phyloP scores from a whole-genome alignment of 371 early-diverging fungal genomes.

The Mortierella sp. region DNA sequence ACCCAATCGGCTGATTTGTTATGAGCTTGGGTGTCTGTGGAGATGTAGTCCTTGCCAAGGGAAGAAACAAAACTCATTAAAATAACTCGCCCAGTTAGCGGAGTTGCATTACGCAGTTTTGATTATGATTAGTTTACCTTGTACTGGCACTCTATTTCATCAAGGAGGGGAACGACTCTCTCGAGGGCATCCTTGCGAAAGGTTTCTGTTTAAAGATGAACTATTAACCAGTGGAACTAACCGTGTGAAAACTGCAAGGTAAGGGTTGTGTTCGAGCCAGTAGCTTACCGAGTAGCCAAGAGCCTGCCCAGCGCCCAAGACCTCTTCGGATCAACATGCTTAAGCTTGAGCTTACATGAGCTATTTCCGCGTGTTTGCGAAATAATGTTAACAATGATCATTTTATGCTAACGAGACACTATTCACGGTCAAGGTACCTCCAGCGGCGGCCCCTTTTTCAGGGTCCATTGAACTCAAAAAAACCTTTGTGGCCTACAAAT shows the following conservation, averaged over 20 bases:
- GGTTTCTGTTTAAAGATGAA: constrained; percentile 11
- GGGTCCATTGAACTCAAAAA: constrained; percentile 11
- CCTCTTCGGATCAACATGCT: constrained; percentile 32
- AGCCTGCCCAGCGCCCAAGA: constrained; percentile 32
- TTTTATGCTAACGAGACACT: background rate
- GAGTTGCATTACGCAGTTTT: background rate
- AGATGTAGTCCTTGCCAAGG: constrained; percentile 8
- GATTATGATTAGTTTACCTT: constrained; percentile 10
- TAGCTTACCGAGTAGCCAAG: constrained; percentile 36
- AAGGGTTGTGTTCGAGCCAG: background rate
- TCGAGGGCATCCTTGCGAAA: constrained; percentile 28
- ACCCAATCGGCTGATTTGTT: constrained; percentile 29
- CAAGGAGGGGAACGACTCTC: constrained; percentile 25
- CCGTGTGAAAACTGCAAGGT: background rate
- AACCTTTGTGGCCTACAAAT: constrained; percentile 7
- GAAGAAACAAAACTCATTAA: background rate
- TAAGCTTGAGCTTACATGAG: constrained; percentile 16
- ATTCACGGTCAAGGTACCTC: background rate
- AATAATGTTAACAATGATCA: background rate
- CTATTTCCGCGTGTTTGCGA: background rate
- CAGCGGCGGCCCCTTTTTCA: background rate
- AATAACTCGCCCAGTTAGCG: background rate
- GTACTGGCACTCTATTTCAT: constrained; percentile 29
- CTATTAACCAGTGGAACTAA: background rate
- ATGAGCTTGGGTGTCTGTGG: background rate